Evolutionary conservation across 108 stramenopile genomes (phyloP), one percentile per base, ranked within the genome.

Genomic region (Skeletonema menzelii): DNA sequence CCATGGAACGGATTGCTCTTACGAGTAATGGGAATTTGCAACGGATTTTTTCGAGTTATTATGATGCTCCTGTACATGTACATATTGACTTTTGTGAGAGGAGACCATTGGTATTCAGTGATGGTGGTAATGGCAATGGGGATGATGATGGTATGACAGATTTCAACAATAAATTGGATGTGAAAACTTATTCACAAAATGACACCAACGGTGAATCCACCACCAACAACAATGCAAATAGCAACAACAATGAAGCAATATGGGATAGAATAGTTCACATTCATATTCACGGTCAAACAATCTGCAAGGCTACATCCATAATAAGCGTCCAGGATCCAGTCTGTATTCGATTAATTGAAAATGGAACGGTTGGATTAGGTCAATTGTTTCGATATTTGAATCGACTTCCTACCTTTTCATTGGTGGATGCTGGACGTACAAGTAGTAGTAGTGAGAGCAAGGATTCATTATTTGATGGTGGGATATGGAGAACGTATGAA

Each of bases 11-110:
- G 5, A 94, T 94, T 74, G 90, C 88, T 1, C 59, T 91, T 10
- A 94, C 93, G 1, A 88, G 88, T 55, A 94, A 94, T 72, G 93
- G 93, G 3, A 94, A 94, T 66, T 70, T 94, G 27, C 93, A 94
- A 58, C 82, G 93, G n/a, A 80, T 94, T 55, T 83, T 94, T 57
- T 82, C 85, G 22, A 86, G 85, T 56, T 94, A 90, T 49, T 94
- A 94, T 72, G 93, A 94, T 86, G 82, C 90, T 28, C 90, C 93
- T 17, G 88, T 94, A 10, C 63, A 78, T 32, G 89, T 94, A 0
- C 74, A 70, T 17, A 80, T 94, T 14, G 87, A 90, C 67, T 64
- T 73, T 65, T 94, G 90, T 67, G 59, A 70, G 67, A 37, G 37
- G 40, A 28, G 14, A 26, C 4, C 37, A 10, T 5, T 31, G 42